phyloP scores from a whole-genome alignment of 2,329 filamentous ascomycete genomes.

The Verticillium albo-atrum region DNA sequence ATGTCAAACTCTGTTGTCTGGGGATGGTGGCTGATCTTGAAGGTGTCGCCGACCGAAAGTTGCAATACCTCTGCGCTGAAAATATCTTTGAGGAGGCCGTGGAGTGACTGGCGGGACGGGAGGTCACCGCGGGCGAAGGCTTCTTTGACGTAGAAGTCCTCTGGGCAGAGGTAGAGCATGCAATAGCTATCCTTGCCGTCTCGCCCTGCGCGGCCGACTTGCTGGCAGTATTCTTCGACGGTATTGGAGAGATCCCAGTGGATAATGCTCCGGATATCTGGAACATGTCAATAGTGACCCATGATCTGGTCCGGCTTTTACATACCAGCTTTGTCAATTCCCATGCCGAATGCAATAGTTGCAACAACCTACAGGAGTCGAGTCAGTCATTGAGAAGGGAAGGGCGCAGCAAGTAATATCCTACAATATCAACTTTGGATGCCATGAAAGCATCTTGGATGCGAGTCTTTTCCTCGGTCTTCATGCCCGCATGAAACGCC shows the following conservation, averaged over 20 bases:
- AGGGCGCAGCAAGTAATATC: not conserved
- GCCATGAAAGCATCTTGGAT: slow-evolving; percentile 50
- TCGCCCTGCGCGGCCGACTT: slow-evolving; percentile 51
- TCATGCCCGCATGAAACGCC: slow-evolving; percentile 48
- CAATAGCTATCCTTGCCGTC: slow-evolving; percentile 50
- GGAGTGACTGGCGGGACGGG: slow-evolving; percentile 46
- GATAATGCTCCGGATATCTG: slow-evolving; percentile 48
- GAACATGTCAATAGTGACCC: not conserved
- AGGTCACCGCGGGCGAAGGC: slow-evolving; percentile 57
- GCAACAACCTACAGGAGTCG: slow-evolving; percentile 32
- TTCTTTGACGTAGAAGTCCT: slow-evolving; percentile 55
- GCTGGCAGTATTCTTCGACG: slow-evolving; percentile 53
- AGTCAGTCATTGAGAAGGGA: not conserved
- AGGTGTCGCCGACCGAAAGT: slow-evolving; percentile 32
- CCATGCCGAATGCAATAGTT: slow-evolving; percentile 58
- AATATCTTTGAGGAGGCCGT: slow-evolving; percentile 43
- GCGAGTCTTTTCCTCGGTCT: slow-evolving; percentile 34
- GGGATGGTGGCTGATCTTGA: slow-evolving; percentile 39
- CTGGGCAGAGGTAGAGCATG: slow-evolving; percentile 51
- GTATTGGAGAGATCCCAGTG: slow-evolving; percentile 48
- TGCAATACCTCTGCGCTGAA: slow-evolving; percentile 32
- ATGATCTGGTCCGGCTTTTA: not conserved
- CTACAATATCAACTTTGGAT: slow-evolving; percentile 29
- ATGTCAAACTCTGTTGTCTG: slow-evolving; percentile 51
- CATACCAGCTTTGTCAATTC: slow-evolving; percentile 45